These are phyloP conservation scores for Hymenoscyphus albidus DNA, from an alignment of 2,329 filamentous ascomycete species.

Conservation along the genomic window DNA sequence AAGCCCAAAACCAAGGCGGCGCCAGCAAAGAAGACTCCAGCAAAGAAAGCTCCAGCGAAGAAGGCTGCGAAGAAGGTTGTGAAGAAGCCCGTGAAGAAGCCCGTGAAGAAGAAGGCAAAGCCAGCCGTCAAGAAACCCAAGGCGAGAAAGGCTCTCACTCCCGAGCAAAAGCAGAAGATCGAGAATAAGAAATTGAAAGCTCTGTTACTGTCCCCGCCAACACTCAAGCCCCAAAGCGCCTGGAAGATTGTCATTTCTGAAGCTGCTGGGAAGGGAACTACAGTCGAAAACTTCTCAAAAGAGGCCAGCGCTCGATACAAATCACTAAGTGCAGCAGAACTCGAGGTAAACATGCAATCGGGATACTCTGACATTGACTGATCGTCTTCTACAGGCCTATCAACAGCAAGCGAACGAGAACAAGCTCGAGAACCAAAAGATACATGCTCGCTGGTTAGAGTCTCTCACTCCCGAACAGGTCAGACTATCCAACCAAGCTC, in stretches of 20 bases:
- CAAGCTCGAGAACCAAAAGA: slow-evolving; percentile 40
- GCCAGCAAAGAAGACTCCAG: slow-evolving; percentile 4
- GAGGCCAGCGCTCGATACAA: slow-evolving; percentile 33
- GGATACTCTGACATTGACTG: slow-evolving; percentile 5
- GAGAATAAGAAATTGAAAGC: slow-evolving; percentile 27
- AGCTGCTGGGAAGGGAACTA: neutral
- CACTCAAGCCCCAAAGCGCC: slow-evolving; percentile 31
- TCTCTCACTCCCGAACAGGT: slow-evolving; percentile 54
- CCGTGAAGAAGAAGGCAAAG: slow-evolving; percentile 27
- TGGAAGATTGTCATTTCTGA: slow-evolving; percentile 21
- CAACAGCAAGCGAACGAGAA: slow-evolving; percentile 48
- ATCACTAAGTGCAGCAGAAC: slow-evolving; percentile 33
- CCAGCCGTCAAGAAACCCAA: slow-evolving; percentile 19
- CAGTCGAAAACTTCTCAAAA: neutral
- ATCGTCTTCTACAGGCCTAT: slow-evolving; percentile 43
- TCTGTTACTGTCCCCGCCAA: slow-evolving; percentile 34
- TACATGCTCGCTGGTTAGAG: slow-evolving; percentile 52
- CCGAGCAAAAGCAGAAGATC: slow-evolving; percentile 31
- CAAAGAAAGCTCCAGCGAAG: slow-evolving; percentile 7
- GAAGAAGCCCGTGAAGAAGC: slow-evolving; percentile 29
- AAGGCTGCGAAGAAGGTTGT: slow-evolving; percentile 8
- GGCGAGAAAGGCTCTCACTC: slow-evolving; percentile 33
- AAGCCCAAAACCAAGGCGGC: slow-evolving; percentile 13
- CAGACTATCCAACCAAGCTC: slow-evolving; percentile 54
- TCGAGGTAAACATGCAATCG: slow-evolving; percentile 35